Evolutionary conservation across 2,329 filamentous ascomycete species (phyloP).

Genomic region (Fonsecaea erecta): DNA sequence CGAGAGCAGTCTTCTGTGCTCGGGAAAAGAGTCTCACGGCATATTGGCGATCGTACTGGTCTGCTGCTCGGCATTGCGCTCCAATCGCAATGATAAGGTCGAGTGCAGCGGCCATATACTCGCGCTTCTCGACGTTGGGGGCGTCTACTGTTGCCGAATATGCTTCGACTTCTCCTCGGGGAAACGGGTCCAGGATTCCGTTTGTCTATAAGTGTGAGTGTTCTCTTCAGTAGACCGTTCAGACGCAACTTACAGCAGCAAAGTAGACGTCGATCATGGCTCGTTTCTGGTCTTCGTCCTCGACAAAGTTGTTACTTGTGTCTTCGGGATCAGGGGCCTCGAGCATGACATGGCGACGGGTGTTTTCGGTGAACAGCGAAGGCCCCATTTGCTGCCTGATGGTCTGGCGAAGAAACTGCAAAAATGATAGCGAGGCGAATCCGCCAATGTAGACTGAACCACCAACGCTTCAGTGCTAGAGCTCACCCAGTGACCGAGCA

Average conservation of each 20-base stretch:
- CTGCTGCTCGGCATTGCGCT: slow-evolving; percentile 51
- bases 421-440: slow-evolving; percentile 60
- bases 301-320: slow-evolving; percentile 42
- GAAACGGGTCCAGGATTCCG: slow-evolving; percentile 48
- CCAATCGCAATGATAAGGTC: slow-evolving; percentile 60
- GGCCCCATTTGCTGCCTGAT: slow-evolving; percentile 59
- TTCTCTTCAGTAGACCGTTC: too few relatives aligned
- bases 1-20: slow-evolving; percentile 56
- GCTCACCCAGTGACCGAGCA: neutral
- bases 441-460: slow-evolving; percentile 55
- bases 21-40: slow-evolving; percentile 53
- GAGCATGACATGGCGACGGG: slow-evolving; percentile 58
- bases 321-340: slow-evolving; percentile 52
- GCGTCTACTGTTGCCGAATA: slow-evolving; percentile 11
- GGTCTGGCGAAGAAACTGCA: slow-evolving; percentile 58
- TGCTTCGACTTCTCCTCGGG: slow-evolving; percentile 38
- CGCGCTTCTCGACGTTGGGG: slow-evolving; percentile 3
- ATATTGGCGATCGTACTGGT: slow-evolving; percentile 39
- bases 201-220: slow-evolving; percentile 42
- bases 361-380: slow-evolving; percentile 59
- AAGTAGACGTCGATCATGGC: slow-evolving; percentile 43
- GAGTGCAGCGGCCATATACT: slow-evolving; percentile 38
- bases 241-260: slow-evolving; percentile 36
- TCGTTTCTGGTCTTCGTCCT: slow-evolving; percentile 43
- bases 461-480: neutral